Base-by-base conservation (phyloP, 1,139 yeast genomes). In the Fermentozyma sake region DNA sequence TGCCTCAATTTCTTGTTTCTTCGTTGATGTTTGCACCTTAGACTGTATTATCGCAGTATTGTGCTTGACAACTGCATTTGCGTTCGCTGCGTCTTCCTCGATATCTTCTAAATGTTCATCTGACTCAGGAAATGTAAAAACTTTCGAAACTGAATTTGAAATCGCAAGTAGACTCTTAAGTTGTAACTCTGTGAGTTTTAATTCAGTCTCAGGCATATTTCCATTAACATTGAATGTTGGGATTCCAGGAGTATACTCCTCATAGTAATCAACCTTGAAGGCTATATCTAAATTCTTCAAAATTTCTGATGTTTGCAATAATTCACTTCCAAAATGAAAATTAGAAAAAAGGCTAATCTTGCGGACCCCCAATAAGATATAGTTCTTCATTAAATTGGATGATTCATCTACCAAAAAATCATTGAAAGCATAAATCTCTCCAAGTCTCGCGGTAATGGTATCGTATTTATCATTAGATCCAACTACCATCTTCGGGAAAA, bases 141-240 rank as follows among this genome's bases (percentile, higher is more conserved):
- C 82, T 16, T 68, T 57, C 0, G 84, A 64, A 1, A 89, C 50
- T 1, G 79, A 68, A 27, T 72, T 73, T 3, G 74, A 59, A 26
- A 89, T 58, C 12, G 68, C 61, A 43, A 76, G 50, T 30, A 89
- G 49, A 41, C 75, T 79, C 18, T 67, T 60, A 24, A 83, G 62
- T 54, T 93, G 98, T 20, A 76, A 53, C 41, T 91, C 97, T 0
- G 96, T 83, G 33, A 91, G 55, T 16, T 72, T 68, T 39, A 86
- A 61, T 27, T 76, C 72, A 12, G 84, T 65, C 13, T 84, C 84
- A 1, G 84, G 76, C 46, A 84, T 66, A 15, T 65, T 58, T 11
- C 95, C 94, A 4, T 50, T 43, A 1, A 84, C 61, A 2, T 62
- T 57, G 23, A 79, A 61, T 1, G 73, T 61, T 0, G 95, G 83